Conservation (phyloP, 2,329 filamentous ascomycete species). For the Ceratocystis diversiconidia region DNA sequence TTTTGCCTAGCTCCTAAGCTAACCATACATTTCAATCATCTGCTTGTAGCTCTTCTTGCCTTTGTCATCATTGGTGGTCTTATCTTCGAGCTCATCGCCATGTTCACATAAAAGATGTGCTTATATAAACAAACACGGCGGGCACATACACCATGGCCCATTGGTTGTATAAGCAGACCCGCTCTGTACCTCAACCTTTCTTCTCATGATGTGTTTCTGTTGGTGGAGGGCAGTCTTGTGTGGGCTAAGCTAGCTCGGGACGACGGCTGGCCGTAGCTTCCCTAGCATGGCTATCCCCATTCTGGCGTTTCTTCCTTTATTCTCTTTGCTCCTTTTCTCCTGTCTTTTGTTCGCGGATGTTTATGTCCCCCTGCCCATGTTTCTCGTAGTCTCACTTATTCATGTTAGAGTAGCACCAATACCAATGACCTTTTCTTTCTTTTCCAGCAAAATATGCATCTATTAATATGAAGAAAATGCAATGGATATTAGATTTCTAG, state of each 20-base stretch:
- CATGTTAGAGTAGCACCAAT: slow-evolving; percentile 9
- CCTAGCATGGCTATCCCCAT: not conserved
- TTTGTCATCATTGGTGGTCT: slow-evolving; percentile 49
- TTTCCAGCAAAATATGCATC: not conserved
- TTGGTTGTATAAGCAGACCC: not conserved
- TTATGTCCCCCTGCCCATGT: not conserved
- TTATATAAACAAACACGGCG: not conserved
- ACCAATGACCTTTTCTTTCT: slow-evolving; percentile 2
- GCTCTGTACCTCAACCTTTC: not conserved
- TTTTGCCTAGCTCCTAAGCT: not conserved
- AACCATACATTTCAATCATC: not conserved
- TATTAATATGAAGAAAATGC: not conserved
- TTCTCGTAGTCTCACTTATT: slow-evolving; percentile 10
- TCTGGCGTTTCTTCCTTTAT: not conserved
- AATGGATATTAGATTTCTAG: not conserved
- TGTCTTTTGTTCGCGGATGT: slow-evolving; percentile 16
- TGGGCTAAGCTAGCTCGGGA: not conserved
- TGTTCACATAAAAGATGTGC: slow-evolving; percentile 6
- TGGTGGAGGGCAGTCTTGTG: not conserved
- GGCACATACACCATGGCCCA: no score
- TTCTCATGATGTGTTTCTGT: not conserved
- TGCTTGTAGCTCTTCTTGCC: slow-evolving; percentile 35
- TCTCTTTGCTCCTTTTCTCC: slow-evolving; percentile 14
- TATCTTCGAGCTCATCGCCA: slow-evolving; percentile 41
- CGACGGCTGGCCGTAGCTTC: not conserved